Evolutionary conservation across 306 rosid genomes (phyloP).

Genomic region (Vicia villosa): DNA sequence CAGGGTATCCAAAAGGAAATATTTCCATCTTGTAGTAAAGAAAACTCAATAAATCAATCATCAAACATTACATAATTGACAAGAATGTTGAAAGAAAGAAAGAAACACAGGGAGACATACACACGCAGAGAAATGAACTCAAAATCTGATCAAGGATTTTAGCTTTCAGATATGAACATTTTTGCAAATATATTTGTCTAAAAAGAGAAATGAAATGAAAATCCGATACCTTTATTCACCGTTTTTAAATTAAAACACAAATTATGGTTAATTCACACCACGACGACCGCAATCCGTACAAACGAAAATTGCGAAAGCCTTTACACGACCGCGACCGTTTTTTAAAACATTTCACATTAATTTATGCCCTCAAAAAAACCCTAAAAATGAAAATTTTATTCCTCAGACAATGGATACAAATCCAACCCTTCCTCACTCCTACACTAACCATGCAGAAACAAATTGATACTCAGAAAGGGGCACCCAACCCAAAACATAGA

Average conservation of each 20-base stretch:
- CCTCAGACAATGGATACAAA: not conserved
- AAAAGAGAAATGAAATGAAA: not conserved
- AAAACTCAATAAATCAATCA: constrained; percentile 15
- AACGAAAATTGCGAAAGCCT: no score
- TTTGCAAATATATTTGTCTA: not conserved
- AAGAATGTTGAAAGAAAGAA: constrained; percentile 7
- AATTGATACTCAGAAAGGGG: constrained; percentile 1
- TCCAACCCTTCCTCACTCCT: not conserved
- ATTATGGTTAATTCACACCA: no score
- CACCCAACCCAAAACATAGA: not conserved
- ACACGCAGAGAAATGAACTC: not conserved
- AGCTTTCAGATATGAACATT: not conserved
- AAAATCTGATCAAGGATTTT: constrained; percentile 10
- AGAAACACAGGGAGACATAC: constrained; percentile 1
- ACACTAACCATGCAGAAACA: constrained; percentile 19
- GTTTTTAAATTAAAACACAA: no score
- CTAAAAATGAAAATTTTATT: constrained; percentile 1
- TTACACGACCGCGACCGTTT: no score
- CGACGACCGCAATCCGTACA: no score
- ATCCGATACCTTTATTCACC: no score
- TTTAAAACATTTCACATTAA: not conserved
- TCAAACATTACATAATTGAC: not conserved
- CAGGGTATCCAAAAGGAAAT: not conserved
- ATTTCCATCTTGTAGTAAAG: not conserved
- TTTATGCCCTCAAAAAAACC: constrained; percentile 1